A percentile compares a stretch with the other conserved stretches of the same genome.
phyloP scores from a whole-genome alignment of 371 early-diverging fungal species.

The Syncephalis fuscata region DNA sequence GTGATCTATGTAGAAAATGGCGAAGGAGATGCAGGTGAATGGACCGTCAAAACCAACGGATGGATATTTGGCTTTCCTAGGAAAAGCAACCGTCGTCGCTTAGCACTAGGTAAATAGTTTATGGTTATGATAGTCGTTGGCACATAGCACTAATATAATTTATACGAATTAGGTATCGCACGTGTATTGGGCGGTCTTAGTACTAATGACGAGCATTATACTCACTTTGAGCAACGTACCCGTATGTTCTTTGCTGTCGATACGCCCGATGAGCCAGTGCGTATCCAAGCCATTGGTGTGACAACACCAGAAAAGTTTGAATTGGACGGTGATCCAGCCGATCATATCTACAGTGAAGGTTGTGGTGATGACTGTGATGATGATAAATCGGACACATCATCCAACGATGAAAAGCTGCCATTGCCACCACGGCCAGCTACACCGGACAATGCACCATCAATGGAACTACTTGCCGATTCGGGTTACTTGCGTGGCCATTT shows the following conservation, averaged over 20 bases:
- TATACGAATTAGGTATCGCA: slow-evolving; percentile 10
- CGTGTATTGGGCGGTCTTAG: slow-evolving; percentile 18
- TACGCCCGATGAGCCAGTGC: slow-evolving; percentile 4
- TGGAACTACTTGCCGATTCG: slow-evolving; percentile 1
- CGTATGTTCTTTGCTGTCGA: slow-evolving; percentile 20
- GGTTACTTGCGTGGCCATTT: slow-evolving; percentile 1
- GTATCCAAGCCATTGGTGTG: slow-evolving; percentile 5
- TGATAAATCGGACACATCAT: not conserved
- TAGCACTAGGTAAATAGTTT: slow-evolving; percentile 1
- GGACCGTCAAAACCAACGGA: not conserved
- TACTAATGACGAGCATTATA: slow-evolving; percentile 12
- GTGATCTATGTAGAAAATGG: not conserved
- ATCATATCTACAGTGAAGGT: not conserved
- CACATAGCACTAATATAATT: no score
- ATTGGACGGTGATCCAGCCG: slow-evolving; percentile 4
- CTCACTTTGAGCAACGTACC: slow-evolving; percentile 17
- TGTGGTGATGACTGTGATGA: not conserved
- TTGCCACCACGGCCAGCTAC: not conserved
- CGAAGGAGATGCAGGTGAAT: not conserved
- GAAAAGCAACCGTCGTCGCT: not conserved
- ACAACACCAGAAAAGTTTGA: slow-evolving; percentile 6
- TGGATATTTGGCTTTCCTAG: not conserved
- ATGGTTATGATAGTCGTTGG: not conserved
- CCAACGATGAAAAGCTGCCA: not conserved
- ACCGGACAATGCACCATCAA: slow-evolving; percentile 1